phyloP scores from a whole-genome alignment of 1,284 basidiomycete genomes.

The Sporisorium reilianum region DNA sequence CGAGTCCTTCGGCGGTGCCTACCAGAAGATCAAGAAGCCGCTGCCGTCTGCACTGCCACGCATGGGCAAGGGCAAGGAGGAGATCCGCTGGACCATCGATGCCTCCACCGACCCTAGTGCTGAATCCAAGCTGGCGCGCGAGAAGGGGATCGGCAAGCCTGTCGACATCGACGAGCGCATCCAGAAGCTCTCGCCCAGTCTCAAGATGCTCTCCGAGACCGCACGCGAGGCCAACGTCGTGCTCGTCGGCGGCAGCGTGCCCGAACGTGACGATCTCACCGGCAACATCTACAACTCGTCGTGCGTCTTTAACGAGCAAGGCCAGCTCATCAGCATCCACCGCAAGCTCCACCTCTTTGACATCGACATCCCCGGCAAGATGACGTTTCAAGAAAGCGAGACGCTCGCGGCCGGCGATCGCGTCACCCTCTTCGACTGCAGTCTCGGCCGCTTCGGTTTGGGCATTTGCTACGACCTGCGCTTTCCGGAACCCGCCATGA shows the following conservation, averaged over 20 bases:
- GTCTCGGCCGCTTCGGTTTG: slow-evolving; percentile 89
- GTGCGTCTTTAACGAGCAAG: slow-evolving; percentile 83
- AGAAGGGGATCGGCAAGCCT: slow-evolving; percentile 42
- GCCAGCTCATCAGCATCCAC: slow-evolving; percentile 86
- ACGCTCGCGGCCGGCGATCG: slow-evolving; percentile 84
- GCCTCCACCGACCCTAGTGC: slow-evolving; percentile 41
- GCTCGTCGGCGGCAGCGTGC: slow-evolving; percentile 83
- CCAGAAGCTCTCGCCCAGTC: slow-evolving; percentile 72
- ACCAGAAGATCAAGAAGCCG: slow-evolving; percentile 59
- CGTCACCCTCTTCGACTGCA: slow-evolving; percentile 88
- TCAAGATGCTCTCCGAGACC: slow-evolving; percentile 83
- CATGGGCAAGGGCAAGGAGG: slow-evolving; percentile 49
- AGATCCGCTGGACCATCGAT: slow-evolving; percentile 57
- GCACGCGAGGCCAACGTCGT: slow-evolving; percentile 86
- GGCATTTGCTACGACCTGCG: slow-evolving; percentile 84
- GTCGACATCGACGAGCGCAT: slow-evolving; percentile 75
- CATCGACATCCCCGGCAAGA: slow-evolving; percentile 96
- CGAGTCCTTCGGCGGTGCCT: slow-evolving; percentile 62
- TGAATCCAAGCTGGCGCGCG: slow-evolving; percentile 40
- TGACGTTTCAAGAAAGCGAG: slow-evolving; percentile 98
- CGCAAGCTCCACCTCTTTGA: slow-evolving; percentile 98
- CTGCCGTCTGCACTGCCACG: slow-evolving; percentile 38
- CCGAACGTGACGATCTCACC: slow-evolving; percentile 60
- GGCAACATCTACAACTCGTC: slow-evolving; percentile 67
- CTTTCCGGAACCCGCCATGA: slow-evolving; percentile 94